A percentile compares a stretch with the other conserved stretches of the same genome.
These are phyloP conservation scores for Oryza australiensis DNA, from an alignment of 176 grass and related monocot genomes.

Conservation along the genomic window DNA sequence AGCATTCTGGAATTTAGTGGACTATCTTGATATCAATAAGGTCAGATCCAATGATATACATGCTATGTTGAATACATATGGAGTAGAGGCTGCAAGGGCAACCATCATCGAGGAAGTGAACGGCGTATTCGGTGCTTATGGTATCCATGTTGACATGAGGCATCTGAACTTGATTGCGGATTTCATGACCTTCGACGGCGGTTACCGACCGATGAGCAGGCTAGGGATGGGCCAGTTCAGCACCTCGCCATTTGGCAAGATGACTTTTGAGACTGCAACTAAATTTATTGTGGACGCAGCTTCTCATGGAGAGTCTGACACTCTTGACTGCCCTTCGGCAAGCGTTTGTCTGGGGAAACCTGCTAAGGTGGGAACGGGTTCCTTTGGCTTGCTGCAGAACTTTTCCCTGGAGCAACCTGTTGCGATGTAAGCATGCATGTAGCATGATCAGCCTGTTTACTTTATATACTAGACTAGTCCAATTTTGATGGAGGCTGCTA, in stretches of 20 bases:
- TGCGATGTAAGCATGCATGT: slow-evolving; percentile 7
- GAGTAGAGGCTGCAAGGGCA: slow-evolving; percentile 72
- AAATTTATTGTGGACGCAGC: slow-evolving; percentile 83
- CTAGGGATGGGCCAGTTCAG: slow-evolving; percentile 58
- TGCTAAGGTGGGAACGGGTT: slow-evolving; percentile 73
- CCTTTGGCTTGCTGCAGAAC: slow-evolving; percentile 75
- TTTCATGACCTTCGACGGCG: slow-evolving; percentile 89
- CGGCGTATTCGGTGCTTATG: slow-evolving; percentile 54
- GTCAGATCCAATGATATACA: slow-evolving; percentile 69
- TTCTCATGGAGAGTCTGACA: slow-evolving; percentile 68
- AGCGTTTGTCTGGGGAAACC: slow-evolving; percentile 83
- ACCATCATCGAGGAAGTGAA: slow-evolving; percentile 74
- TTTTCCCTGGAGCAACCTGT: slow-evolving; percentile 13
- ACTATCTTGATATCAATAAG: slow-evolving; percentile 36
- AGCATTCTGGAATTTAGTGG: slow-evolving; percentile 56
- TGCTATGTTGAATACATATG: slow-evolving; percentile 67
- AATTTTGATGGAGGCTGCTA: background rate
- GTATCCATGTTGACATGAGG: slow-evolving; percentile 65
- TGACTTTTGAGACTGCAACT: slow-evolving; percentile 83
- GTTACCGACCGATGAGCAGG: slow-evolving; percentile 74
- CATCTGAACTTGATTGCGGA: slow-evolving; percentile 79
- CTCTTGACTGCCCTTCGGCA: slow-evolving; percentile 62
- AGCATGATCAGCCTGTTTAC: background rate
- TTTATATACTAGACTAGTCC: background rate
- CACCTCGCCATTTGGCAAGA: slow-evolving; percentile 89